phyloP scores from a whole-genome alignment of 805 yeast species.

The Kuraishia piskuri region DNA sequence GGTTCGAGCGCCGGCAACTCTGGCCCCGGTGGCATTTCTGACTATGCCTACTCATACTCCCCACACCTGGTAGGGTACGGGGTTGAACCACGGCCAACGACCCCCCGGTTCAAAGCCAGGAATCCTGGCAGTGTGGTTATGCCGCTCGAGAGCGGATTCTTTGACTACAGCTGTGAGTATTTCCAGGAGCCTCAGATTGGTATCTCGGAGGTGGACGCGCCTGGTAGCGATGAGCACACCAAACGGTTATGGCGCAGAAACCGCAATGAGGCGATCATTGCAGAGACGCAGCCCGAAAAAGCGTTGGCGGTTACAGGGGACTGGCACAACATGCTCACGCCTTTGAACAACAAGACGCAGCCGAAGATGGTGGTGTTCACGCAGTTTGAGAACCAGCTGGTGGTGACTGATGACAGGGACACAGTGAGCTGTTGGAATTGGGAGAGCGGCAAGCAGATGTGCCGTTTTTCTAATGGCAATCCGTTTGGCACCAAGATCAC shows the following conservation, averaged over 20 bases:
- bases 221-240: constrained; percentile 81
- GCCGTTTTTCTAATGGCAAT: constrained; percentile 73
- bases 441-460: constrained; percentile 48
- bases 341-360: constrained; percentile 66
- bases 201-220: constrained; percentile 76
- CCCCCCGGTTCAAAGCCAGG: constrained; percentile 43
- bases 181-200: constrained; percentile 96
- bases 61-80: constrained; percentile 19
- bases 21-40: neutral
- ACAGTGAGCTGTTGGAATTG: constrained; percentile 85
- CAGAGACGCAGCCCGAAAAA: constrained; percentile 86
- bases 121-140: constrained; percentile 30
- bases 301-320: constrained; percentile 74
- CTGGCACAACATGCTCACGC: constrained; percentile 61
- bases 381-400: constrained; percentile 82
- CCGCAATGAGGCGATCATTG: constrained; percentile 79
- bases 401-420: constrained; percentile 78
- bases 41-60: neutral
- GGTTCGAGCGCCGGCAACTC: neutral
- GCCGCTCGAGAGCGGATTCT: constrained; percentile 54
- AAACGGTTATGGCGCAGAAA: constrained; percentile 83
- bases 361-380: constrained; percentile 75
- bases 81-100: constrained; percentile 41
- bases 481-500: constrained; percentile 86
- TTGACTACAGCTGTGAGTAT: constrained; percentile 77